Percentiles rank a stretch among this genome's conserved stretches.
Evolutionary conservation across 441 rosid species (phyloP).

Genomic region (Pelargonium australe): DNA sequence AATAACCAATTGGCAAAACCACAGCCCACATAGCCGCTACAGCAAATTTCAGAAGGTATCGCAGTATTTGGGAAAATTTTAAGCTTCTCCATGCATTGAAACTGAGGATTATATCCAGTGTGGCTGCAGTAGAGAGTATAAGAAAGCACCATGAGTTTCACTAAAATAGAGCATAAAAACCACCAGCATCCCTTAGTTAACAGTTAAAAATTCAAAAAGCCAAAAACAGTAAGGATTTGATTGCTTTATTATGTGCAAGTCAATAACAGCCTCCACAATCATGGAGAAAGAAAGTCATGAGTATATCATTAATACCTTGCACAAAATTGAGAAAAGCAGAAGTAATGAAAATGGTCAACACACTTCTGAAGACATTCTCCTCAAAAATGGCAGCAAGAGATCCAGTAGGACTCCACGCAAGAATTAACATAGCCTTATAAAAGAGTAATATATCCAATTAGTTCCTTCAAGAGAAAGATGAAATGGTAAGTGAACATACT

Average conservation of each 20-base stretch:
- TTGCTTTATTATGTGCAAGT: too few relatives aligned
- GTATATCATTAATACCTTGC: constrained; percentile 45
- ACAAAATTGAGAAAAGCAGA: constrained; percentile 80
- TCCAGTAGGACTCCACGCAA: constrained; percentile 82
- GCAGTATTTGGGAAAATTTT: constrained; percentile 65
- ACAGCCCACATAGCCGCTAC: constrained; percentile 87
- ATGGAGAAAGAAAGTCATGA: not conserved
- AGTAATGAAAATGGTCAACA: constrained; percentile 85
- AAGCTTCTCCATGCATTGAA: constrained; percentile 88
- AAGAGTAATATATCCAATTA: constrained; percentile 16
- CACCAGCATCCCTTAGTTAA: too few relatives aligned
- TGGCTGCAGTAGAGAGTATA: constrained; percentile 44
- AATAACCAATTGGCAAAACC: constrained; percentile 69
- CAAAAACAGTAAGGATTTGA: too few relatives aligned
- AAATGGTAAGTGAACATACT: constrained; percentile 21
- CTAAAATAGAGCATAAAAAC: not conserved
- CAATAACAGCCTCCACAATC: constrained; percentile 1
- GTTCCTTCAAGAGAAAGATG: constrained; percentile 5
- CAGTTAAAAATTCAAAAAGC: too few relatives aligned
- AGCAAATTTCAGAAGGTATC: constrained; percentile 68
- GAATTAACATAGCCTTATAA: constrained; percentile 82
- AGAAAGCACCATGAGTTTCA: constrained; percentile 6
- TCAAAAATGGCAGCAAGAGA: constrained; percentile 59
- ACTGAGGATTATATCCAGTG: constrained; percentile 78
- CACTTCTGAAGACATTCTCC: constrained; percentile 50